Base-by-base conservation (phyloP, 2,329 filamentous ascomycete genomes). In the Botrytis cinerea region DNA sequence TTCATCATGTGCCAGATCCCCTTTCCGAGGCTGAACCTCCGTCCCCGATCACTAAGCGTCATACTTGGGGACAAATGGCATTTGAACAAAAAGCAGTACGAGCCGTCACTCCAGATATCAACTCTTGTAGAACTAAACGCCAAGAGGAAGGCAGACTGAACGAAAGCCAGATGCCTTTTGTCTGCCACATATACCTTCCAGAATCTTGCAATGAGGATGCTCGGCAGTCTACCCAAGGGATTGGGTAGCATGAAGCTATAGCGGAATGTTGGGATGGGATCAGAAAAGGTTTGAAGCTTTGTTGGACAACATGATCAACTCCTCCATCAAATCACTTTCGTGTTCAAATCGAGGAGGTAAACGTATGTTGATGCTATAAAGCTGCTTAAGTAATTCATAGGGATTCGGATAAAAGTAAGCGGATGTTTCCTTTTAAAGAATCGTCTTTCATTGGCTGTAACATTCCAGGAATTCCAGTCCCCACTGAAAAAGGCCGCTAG, bases 311-410 rank as follows among this genome's bases (percentile, higher is more conserved):
- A 4, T 28, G 0, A 89, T 87, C 80, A 89, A 87, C 35, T 90
- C 87, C 77, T 90, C 85, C 1, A 84, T 88, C 0, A 92, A 92
- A 92, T 90, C 82, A 86, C 35, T 54, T 57, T 60, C 9, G 40
- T 92, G 0, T 88, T 89, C 77, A 79, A 75, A 79, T 80, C 72
- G 77, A 75, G 67, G 79, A 80, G 60, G 80, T 77, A 3, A 76
- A 78, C 62, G 16, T n/a, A 46, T 35, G 25, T 67, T 25, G 46
- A 60, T 25, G 18, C 14, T 28, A 1, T 18, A 28, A 57, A 57
- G n/a, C 18, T 43, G n/a, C 28, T 67, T 57, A 22, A 48, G 66
- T 69, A 51, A 69, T 32, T 57, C 38, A 22, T 7, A 35, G 35
- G 16, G 4, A 2, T 25, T 69, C 66, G 66, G 66, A 57, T 25